Evolutionary conservation across 2,329 filamentous ascomycete genomes (phyloP), one percentile per base, ranked within the genome.

Genomic region (Aspergillus neoniger): DNA sequence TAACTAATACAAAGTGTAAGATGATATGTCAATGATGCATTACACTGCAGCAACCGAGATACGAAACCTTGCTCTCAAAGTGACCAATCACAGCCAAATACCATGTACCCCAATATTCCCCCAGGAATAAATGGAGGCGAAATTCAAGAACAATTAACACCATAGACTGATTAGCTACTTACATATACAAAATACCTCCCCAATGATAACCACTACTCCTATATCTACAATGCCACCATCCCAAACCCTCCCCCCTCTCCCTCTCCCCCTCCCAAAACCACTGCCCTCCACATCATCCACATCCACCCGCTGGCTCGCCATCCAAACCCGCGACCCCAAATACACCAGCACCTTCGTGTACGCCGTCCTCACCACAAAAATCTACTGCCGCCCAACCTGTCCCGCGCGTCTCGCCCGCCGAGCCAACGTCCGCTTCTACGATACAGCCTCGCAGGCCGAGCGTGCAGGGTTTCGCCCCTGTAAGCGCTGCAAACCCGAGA

Each of bases 371-470:
- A 83, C 82, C 0, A 86, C 84, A 3, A 78, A 76, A 48, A 84
- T 85, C 54, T 86, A 83, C 70, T 86, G 84, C 67, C 79, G 83
- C 1, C 83, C 83, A 1, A 82, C 79, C 2, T 86, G 84, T 58
- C 77, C 81, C 1, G 81, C 83, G 3, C 82, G 86, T n/a, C 80
- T 91, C 14, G 82, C 84, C 1, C 77, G 81, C 2, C 79, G 84
- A n/a, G 80, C 84, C 10, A 83, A 84, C 19, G 78, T 91, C 32
- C 73, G 76, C 32, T 86, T 85, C 71, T 84, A 79, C 71, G 77
- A 81, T 52, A 80, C 77, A 1, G 70, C 79, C 0, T 63, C 70
- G 2, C 74, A 82, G 59, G 85, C 84, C 9, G 78, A 80, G 64
- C 69, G 72, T 10, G 79, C 77, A 15, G 84, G 84, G 1, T 86